These are phyloP conservation scores for Metschnikowia cerradonensis DNA, from an alignment of 805 yeast genomes.

Conservation along the genomic window DNA sequence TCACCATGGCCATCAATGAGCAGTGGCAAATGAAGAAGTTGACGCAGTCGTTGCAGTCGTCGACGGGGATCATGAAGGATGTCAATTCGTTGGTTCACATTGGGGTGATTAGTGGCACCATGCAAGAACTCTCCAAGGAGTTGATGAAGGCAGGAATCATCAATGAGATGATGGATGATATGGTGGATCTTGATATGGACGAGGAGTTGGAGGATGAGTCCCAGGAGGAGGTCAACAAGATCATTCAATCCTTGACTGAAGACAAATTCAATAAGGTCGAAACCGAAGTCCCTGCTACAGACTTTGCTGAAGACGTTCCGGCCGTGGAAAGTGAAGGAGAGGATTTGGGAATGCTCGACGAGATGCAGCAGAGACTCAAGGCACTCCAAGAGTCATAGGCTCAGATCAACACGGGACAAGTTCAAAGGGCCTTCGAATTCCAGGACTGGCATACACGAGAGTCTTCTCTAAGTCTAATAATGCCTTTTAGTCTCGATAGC, in stretches of 20 bases:
- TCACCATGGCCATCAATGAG: conserved; percentile 85
- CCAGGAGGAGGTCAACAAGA: conserved; percentile 61
- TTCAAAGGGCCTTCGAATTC: neutral
- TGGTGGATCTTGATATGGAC: conserved; percentile 63
- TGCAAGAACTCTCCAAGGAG: conserved; percentile 84
- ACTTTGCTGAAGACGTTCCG: conserved; percentile 18
- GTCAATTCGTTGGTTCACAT: conserved; percentile 73
- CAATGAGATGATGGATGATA: conserved; percentile 93
- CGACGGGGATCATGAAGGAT: conserved; percentile 82
- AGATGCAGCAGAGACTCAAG: conserved; percentile 83
- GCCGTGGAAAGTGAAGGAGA: conserved; percentile 46
- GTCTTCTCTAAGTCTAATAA: too few species aligned
- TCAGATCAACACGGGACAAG: neutral
- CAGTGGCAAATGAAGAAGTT: conserved; percentile 82
- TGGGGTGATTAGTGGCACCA: conserved; percentile 76
- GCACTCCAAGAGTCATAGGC: conserved; percentile 57
- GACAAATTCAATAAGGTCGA: conserved; percentile 36
- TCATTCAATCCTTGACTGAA: conserved; percentile 41
- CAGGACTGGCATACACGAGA: neutral
- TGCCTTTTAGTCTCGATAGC: too few species aligned
- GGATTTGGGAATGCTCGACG: conserved; percentile 70
- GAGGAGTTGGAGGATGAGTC: conserved; percentile 64
- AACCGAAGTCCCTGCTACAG: conserved; percentile 29
- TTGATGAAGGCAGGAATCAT: conserved; percentile 81
- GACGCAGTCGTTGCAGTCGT: conserved; percentile 73